Percentiles rank a stretch among this genome's conserved stretches.
Conservation (phyloP, 192 early-diverging fungal species). For the Coemansia interrupta region DNA sequence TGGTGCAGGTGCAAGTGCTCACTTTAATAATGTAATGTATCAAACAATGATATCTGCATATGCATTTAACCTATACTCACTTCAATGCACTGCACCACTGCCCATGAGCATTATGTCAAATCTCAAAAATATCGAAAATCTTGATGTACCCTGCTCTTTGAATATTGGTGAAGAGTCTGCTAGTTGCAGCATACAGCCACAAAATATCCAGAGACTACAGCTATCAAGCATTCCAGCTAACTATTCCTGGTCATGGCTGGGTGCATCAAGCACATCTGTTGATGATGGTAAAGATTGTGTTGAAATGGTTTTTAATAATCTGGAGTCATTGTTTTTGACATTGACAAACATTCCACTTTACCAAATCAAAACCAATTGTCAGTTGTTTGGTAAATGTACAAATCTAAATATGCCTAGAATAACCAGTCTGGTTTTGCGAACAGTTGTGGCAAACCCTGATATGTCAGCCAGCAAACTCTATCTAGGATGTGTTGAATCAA, state of each 20-base stretch:
- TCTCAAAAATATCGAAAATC: neutral
- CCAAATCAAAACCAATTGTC: too few species aligned
- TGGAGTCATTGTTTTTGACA: too few species aligned
- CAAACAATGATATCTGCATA: too few species aligned
- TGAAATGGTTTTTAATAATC: neutral
- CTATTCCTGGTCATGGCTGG: conserved; percentile 3
- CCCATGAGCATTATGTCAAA: neutral
- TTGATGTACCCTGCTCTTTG: neutral
- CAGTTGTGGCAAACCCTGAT: neutral
- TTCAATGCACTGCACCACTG: too few species aligned
- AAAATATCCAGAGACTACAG: neutral
- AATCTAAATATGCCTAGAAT: neutral
- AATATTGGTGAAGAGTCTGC: too few species aligned
- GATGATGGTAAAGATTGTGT: too few species aligned
- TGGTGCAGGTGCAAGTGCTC: too few species aligned
- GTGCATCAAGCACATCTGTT: too few species aligned
- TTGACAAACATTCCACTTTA: too few species aligned
- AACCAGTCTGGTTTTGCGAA: neutral
- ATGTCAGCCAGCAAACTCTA: neutral
- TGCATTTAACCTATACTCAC: too few species aligned
- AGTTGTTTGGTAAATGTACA: neutral
- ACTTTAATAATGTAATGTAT: too few species aligned
- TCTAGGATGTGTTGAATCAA: neutral
- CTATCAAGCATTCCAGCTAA: neutral
- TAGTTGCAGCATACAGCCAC: too few species aligned